Base-by-base conservation (phyloP, 169 alveolate species). In the Eimeria sp. region DNA sequence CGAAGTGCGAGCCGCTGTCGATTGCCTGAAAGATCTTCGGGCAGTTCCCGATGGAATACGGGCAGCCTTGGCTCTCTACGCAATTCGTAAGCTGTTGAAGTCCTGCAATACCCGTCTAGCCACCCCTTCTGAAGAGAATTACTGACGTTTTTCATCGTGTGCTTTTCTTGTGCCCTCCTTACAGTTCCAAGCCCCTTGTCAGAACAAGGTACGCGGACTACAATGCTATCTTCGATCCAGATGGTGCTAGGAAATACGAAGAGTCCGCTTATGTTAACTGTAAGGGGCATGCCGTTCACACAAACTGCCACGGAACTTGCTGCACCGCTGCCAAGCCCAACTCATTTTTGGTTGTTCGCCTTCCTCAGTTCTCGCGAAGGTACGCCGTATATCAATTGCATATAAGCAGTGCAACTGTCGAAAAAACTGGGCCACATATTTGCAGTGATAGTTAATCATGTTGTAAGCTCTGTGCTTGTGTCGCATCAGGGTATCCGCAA, bases 401-500 rank as follows among this genome's bases (percentile, higher is more conserved):
- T 71, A n/a, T 0, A n/a, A 40, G 8, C 49, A 18, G 58, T 20
- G 4, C 18, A 16, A 40, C n/a, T 40, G 14, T 23, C 6, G 1
- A 20, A 0, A 6, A 6, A 27, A 11, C 20, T 77, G 40, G 49
- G 64, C 64, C 87, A 23, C 62, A 18, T 23, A 9, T 16, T 27
- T n/a, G 25, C 30, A 40, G 20, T 8, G 49, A n/a, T 13, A 52
- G 49, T 14, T 1, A 80, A 52, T 3, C 89, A 52, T 30, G 68
- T 27, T 16, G 52, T 14, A 30, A 9, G 9, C 46, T 49, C 52
- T 33, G 27, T 78, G 40, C 37, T 62, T 46, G 33, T 23, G 49
- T 87, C 78, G 10, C 60, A 37, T 64, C 94, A 87, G 94, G 85
- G 52, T 87, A 87, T 66, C 94, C 82, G 54, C 94, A 64, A 49